Percentiles rank a stretch among this genome's conserved stretches.
Evolutionary conservation across 768 basidiomycete species (phyloP).

Genomic region (Serendipita sp.): DNA sequence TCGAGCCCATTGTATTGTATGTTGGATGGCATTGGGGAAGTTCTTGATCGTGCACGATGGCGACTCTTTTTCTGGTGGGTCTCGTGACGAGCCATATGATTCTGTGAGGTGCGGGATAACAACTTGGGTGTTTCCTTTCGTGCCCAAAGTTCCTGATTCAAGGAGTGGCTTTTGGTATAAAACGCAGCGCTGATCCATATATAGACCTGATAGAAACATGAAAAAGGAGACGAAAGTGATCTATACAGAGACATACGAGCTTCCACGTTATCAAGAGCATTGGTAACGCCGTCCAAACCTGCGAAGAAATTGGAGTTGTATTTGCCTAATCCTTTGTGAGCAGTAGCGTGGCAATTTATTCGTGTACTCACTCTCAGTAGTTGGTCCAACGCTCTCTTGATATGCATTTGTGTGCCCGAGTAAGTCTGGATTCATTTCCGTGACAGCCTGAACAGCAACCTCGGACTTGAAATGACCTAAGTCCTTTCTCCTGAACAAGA

Average conservation of each 20-base stretch:
- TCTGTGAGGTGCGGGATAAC: constrained; percentile 88
- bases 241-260: constrained; percentile 48
- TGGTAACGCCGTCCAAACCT: constrained; percentile 81
- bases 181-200: constrained; percentile 97
- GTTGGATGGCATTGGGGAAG: constrained; percentile 95
- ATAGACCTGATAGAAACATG: constrained; percentile 42
- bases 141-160: constrained; percentile 95
- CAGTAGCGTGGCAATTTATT: constrained; percentile 10
- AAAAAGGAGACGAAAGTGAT: background rate
- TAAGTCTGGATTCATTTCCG: constrained; percentile 90
- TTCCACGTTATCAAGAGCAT: constrained; percentile 91
- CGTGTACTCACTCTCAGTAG: constrained; percentile 58
- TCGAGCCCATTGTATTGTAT: constrained; percentile 98
- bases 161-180: constrained; percentile 91
- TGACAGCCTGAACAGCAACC: constrained; percentile 76
- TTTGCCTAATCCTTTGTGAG: constrained; percentile 27
- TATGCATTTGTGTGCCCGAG: constrained; percentile 70
- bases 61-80: constrained; percentile 95
- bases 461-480: constrained; percentile 95
- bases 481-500: constrained; percentile 92
- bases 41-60: constrained; percentile 97
- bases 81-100: constrained; percentile 93
- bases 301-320: constrained; percentile 84
- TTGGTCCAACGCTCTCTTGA: constrained; percentile 85
- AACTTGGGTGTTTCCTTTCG: constrained; percentile 95